Base-by-base conservation (phyloP, 345 rosid genomes). In the Pugionium dolabratum region DNA sequence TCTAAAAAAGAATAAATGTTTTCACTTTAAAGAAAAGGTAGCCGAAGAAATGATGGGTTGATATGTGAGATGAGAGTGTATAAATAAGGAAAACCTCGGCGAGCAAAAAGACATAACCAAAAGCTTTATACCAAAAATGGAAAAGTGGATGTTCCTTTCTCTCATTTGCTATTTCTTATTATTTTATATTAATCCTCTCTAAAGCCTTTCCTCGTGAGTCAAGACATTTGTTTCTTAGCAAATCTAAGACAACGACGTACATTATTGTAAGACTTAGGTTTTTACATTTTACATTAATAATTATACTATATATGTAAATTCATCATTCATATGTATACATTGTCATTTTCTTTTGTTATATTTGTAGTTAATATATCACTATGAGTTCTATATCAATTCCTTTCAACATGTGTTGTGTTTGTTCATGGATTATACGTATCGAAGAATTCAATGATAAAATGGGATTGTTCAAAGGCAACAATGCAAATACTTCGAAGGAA, bases 131-230 rank as follows among this genome's bases (percentile, higher is more conserved):
- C 76, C 72, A 66, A 59, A 66, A 59, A 43, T 53, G 30, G 76
- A 59, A 71, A 72, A 53, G 76, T 73, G 76, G 76, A 67, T 59
- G 76, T 73, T 73, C 44, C 76, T 73, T 59, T 73, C 72, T 59
- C 49, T 26, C 32, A 52, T 36, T 54, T 73, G 34, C 18, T 18
- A 31, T 9, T 65, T 4, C 58, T 18, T 56, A 31, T 35, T 58
- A 4, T 4, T 4, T 5, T 7, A 2, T 67, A 39, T 18, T 18
- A 18, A 35, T 51, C 54, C 37, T 18, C 42, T 0, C 47, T 59
- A 25, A 65, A 59, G 67, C 36, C 18, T 73, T 66, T 60, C 54
- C 72, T 73, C 63, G 76, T 73, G 76, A 73, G 66, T 67, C 49
- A 66, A 58, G 72, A 44, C 72, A 52, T 66, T 73, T 66, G 62